Percentiles rank a stretch among this genome's conserved stretches.
These are phyloP conservation scores for Trichocomaceae sp. DNA, from an alignment of 2,329 filamentous ascomycete genomes.

Conservation along the genomic window DNA sequence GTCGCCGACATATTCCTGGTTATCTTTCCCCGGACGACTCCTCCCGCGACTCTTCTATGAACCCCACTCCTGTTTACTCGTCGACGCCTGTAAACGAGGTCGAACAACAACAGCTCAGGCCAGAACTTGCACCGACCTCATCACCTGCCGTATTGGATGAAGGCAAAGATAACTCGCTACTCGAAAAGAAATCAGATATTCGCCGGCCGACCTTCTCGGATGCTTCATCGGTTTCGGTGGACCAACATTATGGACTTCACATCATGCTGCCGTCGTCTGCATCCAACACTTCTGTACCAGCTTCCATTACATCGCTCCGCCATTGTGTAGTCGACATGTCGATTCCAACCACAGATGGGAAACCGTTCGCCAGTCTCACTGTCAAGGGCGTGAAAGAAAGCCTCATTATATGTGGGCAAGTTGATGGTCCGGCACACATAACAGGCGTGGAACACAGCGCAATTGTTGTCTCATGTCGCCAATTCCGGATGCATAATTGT, in stretches of 20 bases:
- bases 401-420: constrained; percentile 69
- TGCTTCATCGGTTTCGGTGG: constrained; percentile 56
- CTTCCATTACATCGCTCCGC: constrained; percentile 62
- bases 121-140: constrained; percentile 32
- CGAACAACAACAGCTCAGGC: constrained; percentile 28
- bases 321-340: constrained; percentile 77
- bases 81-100: constrained; percentile 33
- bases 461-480: constrained; percentile 72
- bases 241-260: constrained; percentile 60
- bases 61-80: constrained; percentile 29
- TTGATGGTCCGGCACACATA: constrained; percentile 75
- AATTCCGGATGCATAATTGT: constrained; percentile 90
- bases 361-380: constrained; percentile 63
- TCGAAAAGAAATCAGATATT: constrained; percentile 25
- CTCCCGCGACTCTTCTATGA: constrained; percentile 35
- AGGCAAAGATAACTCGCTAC: constrained; percentile 17
- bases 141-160: constrained; percentile 21
- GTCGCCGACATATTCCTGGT: constrained; percentile 39
- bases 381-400: constrained; percentile 64
- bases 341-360: constrained; percentile 49
- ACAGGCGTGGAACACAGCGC: constrained; percentile 66
- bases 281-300: constrained; percentile 64
- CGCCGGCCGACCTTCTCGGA: constrained; percentile 56
- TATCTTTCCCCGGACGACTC: constrained; percentile 38
- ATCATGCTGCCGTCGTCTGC: constrained; percentile 70